These are phyloP conservation scores for Ceratobasidium sp. DNA, from an alignment of 1,284 basidiomycete species.

Conservation along the genomic window DNA sequence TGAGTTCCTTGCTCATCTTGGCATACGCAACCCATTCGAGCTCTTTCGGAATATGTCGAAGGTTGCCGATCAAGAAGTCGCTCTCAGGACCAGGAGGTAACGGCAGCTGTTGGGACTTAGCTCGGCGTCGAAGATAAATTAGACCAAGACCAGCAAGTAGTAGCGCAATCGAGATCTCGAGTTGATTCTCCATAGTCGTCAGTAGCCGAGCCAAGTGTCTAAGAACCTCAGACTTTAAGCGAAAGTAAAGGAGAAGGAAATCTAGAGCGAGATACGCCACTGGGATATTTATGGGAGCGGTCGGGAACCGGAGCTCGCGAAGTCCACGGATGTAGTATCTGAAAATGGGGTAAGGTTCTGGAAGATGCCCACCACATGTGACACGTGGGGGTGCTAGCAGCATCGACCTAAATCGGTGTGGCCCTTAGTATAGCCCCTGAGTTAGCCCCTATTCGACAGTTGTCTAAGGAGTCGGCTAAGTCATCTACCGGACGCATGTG, in stretches of 20 bases:
- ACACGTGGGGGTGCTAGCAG: no score
- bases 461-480: no score
- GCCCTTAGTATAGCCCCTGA: no score
- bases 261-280: background rate
- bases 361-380: no score
- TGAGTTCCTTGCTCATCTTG: conserved; percentile 2
- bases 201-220: background rate
- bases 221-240: background rate
- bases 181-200: no score
- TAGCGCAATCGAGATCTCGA: background rate
- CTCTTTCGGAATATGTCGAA: conserved; percentile 20
- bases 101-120: background rate
- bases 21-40: conserved; percentile 10
- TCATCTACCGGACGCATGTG: no score
- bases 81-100: conserved; percentile 22
- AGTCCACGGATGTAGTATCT: no score
- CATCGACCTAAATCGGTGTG: no score
- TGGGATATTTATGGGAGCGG: background rate
- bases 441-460: no score
- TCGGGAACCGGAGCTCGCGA: no score
- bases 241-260: background rate
- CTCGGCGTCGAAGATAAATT: background rate
- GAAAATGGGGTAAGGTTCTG: no score
- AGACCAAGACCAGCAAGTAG: conserved; percentile 5
- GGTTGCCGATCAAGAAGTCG: conserved; percentile 20